These are phyloP conservation scores for Erysimum cheiranthoides DNA, from an alignment of 345 rosid species.

Conservation along the genomic window DNA sequence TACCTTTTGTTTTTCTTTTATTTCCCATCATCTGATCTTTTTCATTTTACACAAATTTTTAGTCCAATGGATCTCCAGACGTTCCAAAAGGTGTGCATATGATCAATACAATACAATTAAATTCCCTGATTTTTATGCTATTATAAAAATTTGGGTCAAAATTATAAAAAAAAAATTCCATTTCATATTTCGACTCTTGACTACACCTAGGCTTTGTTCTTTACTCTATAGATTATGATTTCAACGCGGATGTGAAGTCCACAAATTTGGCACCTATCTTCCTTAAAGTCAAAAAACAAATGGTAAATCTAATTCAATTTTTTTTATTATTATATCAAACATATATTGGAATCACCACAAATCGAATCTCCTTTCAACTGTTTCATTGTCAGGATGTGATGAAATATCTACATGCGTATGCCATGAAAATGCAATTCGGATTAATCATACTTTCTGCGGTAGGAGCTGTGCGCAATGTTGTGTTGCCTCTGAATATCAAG, in stretches of 20 bases:
- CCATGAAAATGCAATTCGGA: neutral
- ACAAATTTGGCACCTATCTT: slow-evolving; percentile 1
- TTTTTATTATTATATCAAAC: neutral
- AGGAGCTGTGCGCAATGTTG: neutral
- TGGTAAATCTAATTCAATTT: neutral
- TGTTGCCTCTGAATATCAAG: neutral
- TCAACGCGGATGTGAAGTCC: slow-evolving; percentile 4
- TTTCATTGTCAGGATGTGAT: slow-evolving; percentile 12
- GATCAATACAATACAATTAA: neutral
- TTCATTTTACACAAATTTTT: neutral
- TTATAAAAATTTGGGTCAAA: neutral
- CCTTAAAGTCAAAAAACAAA: neutral
- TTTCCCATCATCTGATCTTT: neutral
- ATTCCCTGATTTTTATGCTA: neutral
- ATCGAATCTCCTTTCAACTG: neutral
- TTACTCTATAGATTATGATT: neutral
- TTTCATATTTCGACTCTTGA: neutral
- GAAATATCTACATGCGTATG: neutral
- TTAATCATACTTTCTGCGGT: slow-evolving; percentile 1
- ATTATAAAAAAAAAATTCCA: neutral
- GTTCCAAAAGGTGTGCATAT: neutral
- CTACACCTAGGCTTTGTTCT: neutral
- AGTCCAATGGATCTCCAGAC: slow-evolving; percentile 1
- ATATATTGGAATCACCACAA: neutral
- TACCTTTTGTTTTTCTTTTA: neutral